Evolutionary conservation across 2,329 filamentous ascomycete genomes (phyloP).

Genomic region (Colletotrichum camelliae): DNA sequence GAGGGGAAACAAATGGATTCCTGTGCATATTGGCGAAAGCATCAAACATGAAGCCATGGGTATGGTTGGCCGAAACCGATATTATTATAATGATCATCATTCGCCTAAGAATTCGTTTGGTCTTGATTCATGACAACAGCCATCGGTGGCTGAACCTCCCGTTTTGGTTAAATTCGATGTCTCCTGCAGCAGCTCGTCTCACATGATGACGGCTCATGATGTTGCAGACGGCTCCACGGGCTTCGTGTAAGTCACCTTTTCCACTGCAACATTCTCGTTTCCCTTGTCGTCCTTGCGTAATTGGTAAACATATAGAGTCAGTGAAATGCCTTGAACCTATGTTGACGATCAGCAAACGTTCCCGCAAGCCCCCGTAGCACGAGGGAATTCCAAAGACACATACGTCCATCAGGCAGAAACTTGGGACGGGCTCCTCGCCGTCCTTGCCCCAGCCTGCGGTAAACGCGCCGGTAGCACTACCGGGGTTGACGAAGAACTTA

Average conservation of each 20-base stretch:
- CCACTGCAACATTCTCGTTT: slow-evolving; percentile 79
- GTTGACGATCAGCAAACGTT: slow-evolving; percentile 26
- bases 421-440: slow-evolving; percentile 80
- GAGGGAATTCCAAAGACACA: slow-evolving; percentile 43
- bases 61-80: slow-evolving; percentile 5
- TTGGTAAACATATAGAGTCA: slow-evolving; percentile 95
- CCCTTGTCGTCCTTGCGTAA: slow-evolving; percentile 79
- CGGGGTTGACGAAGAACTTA: slow-evolving; percentile 76
- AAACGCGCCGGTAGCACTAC: slow-evolving; percentile 69
- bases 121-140: slow-evolving; percentile 13
- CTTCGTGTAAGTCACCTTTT: slow-evolving; percentile 88
- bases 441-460: slow-evolving; percentile 62
- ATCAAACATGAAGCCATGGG: neutral
- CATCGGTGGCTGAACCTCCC: neutral
- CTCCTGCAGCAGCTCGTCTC: neutral
- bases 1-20: neutral
- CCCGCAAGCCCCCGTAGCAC: neutral
- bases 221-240: slow-evolving; percentile 64
- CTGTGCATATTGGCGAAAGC: neutral
- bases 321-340: slow-evolving; percentile 92
- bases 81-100: slow-evolving; percentile 21
- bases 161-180: neutral
- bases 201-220: slow-evolving; percentile 43
- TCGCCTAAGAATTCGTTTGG: slow-evolving; percentile 7
- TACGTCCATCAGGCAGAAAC: slow-evolving; percentile 98